Evolutionary conservation across 768 basidiomycete genomes (phyloP).

Genomic region (Mycena kentingensis): DNA sequence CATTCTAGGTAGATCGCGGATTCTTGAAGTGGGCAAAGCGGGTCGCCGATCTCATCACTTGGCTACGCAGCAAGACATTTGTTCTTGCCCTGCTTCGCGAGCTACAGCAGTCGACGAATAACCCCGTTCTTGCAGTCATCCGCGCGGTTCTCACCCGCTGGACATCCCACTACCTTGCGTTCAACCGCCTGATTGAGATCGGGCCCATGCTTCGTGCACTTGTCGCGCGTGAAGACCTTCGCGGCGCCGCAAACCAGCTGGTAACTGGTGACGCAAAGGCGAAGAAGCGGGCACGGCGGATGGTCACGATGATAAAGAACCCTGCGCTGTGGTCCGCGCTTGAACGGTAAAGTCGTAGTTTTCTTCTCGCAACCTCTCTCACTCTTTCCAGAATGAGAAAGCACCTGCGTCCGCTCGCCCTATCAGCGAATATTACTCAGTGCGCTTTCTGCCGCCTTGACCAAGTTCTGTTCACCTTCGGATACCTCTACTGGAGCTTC

Average conservation of each 20-base stretch:
- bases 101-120: conserved; percentile 17
- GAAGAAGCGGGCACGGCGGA: conserved; percentile 28
- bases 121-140: conserved; percentile 26
- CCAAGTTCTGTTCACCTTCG: conserved; percentile 35
- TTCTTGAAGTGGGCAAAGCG: conserved; percentile 24
- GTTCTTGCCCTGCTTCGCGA: conserved; percentile 31
- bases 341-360: conserved; percentile 25
- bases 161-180: conserved; percentile 40
- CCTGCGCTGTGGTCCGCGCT: conserved; percentile 34
- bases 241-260: conserved; percentile 16
- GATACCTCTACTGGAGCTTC: conserved; percentile 19
- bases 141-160: conserved; percentile 38
- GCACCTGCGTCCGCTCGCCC: conserved; percentile 34
- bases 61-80: conserved; percentile 37
- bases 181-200: conserved; percentile 32
- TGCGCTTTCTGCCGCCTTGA: conserved; percentile 31
- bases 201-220: conserved; percentile 19
- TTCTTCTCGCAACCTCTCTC: conserved; percentile 1
- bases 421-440: conserved; percentile 34
- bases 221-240: conserved; percentile 22
- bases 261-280: conserved; percentile 28
- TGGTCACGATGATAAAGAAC: conserved; percentile 32
- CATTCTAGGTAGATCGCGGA: conserved; percentile 17
- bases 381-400: conserved; percentile 26
- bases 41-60: conserved; percentile 39